A percentile compares a stretch with the other conserved stretches of the same genome.
Evolutionary conservation across 371 early-diverging fungal genomes (phyloP).

Genomic region (Syncephalastrum sp.): DNA sequence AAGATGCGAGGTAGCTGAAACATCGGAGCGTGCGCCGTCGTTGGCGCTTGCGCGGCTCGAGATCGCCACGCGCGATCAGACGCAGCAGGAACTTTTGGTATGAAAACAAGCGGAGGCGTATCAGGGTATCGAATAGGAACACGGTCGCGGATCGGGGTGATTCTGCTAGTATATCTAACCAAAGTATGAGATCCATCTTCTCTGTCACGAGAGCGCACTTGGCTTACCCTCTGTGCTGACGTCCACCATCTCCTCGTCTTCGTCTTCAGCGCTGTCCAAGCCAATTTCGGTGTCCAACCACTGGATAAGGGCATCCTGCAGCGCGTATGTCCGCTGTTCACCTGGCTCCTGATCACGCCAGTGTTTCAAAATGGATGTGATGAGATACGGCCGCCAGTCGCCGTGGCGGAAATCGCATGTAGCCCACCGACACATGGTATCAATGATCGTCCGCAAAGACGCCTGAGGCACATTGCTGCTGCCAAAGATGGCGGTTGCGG

Average conservation of each 20-base stretch:
- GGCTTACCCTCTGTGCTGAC: not conserved
- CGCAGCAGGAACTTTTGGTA: slow-evolving; percentile 61
- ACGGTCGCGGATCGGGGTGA: slow-evolving; percentile 17
- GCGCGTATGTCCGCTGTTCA: slow-evolving; percentile 16
- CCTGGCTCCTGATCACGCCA: slow-evolving; percentile 46
- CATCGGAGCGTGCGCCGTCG: slow-evolving; percentile 46
- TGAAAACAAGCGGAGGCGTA: slow-evolving; percentile 56
- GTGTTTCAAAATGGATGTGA: slow-evolving; percentile 46
- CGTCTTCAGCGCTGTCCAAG: slow-evolving; percentile 4
- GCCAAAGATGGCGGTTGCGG: slow-evolving; percentile 30
- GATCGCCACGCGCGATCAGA: slow-evolving; percentile 66
- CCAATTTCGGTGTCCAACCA: slow-evolving; percentile 38
- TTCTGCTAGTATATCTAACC: not conserved
- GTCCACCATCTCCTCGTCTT: slow-evolving; percentile 7
- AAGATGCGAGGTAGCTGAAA: slow-evolving; percentile 52
- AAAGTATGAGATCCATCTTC: too few species aligned
- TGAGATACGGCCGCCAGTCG: slow-evolving; percentile 60
- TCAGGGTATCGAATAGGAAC: slow-evolving; percentile 59
- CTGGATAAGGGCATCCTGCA: slow-evolving; percentile 47
- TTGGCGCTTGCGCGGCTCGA: slow-evolving; percentile 42
- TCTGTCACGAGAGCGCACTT: too few species aligned
- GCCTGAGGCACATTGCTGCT: slow-evolving; percentile 10
- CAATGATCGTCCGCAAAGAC: slow-evolving; percentile 17
- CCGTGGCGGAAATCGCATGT: slow-evolving; percentile 53
- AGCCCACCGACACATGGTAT: slow-evolving; percentile 61